A percentile compares a stretch with the other conserved stretches of the same genome.
These are phyloP conservation scores for Gautieria morchelliformis DNA, from an alignment of 768 basidiomycete species.

Conservation along the genomic window DNA sequence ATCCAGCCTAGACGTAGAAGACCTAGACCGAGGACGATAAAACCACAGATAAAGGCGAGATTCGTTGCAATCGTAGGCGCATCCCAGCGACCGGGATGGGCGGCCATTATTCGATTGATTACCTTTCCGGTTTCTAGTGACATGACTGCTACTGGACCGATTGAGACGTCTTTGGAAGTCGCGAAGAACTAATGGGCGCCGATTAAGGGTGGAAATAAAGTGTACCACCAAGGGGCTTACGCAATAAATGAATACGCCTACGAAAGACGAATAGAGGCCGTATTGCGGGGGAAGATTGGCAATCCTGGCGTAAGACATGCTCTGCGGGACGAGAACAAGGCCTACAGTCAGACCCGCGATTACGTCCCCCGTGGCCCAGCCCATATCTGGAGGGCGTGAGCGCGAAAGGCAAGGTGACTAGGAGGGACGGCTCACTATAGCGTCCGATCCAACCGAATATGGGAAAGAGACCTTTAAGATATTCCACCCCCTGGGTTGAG, in stretches of 20 bases:
- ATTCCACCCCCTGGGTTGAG: slow-evolving; percentile 40
- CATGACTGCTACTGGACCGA: slow-evolving; percentile 99
- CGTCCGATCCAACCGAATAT: slow-evolving; percentile 77
- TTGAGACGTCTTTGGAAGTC: slow-evolving; percentile 97
- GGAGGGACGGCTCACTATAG: slow-evolving; percentile 53
- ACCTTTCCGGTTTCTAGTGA: slow-evolving; percentile 79
- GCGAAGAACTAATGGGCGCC: slow-evolving; percentile 64
- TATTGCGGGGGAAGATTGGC: slow-evolving; percentile 81
- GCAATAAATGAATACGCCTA: slow-evolving; percentile 78
- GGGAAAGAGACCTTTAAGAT: slow-evolving; percentile 72
- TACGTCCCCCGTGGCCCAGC: slow-evolving; percentile 79
- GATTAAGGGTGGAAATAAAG: background rate
- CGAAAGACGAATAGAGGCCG: slow-evolving; percentile 89
- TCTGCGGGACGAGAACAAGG: slow-evolving; percentile 90
- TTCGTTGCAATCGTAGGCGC: slow-evolving; percentile 74
- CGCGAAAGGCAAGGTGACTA: background rate
- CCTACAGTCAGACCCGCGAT: slow-evolving; percentile 92
- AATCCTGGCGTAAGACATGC: slow-evolving; percentile 82
- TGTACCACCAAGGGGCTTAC: slow-evolving; percentile 31
- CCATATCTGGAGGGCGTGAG: slow-evolving; percentile 38
- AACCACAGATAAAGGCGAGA: slow-evolving; percentile 79
- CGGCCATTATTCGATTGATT: slow-evolving; percentile 51
- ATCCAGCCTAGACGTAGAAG: slow-evolving; percentile 87
- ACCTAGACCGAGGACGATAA: slow-evolving; percentile 86
- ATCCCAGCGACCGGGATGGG: slow-evolving; percentile 48